Conservation (phyloP, 305 asterid species). For the Plantago lanceolata region DNA sequence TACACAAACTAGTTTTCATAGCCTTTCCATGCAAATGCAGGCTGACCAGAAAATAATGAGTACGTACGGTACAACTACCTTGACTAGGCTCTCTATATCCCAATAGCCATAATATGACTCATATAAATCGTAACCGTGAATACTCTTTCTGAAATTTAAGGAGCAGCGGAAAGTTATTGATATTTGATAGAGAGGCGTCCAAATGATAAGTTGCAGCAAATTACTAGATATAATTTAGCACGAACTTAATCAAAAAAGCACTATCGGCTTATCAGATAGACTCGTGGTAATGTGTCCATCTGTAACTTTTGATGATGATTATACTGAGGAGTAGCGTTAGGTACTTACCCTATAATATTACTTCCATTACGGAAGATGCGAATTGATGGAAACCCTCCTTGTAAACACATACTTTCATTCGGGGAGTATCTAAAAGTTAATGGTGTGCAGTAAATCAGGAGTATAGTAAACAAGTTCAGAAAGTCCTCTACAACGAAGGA, state of each 20-base stretch:
- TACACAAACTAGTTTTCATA: constrained; percentile 16
- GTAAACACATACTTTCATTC: constrained; percentile 79
- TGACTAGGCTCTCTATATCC: constrained; percentile 74
- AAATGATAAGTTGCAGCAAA: constrained; percentile 6
- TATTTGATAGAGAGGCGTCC: constrained; percentile 2
- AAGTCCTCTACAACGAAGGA: neutral
- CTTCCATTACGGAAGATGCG: constrained; percentile 89
- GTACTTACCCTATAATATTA: constrained; percentile 52
- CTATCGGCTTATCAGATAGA: too few relatives aligned
- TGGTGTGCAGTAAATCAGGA: too few relatives aligned
- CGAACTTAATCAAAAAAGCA: too few relatives aligned
- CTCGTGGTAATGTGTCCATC: neutral
- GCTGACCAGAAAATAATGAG: neutral
- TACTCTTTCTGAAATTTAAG: constrained; percentile 46
- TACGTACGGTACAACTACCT: constrained; percentile 55
- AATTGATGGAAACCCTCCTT: constrained; percentile 94
- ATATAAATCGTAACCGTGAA: constrained; percentile 64
- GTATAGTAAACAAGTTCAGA: neutral
- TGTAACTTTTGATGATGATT: neutral
- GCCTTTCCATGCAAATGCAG: constrained; percentile 1
- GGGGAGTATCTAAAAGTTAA: too few relatives aligned
- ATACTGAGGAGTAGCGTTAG: neutral
- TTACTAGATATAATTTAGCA: constrained; percentile 3
- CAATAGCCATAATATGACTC: constrained; percentile 96
- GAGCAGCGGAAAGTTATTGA: neutral